Conservation (phyloP, 2,329 filamentous ascomycete species). For the Scedosporium boydii region DNA sequence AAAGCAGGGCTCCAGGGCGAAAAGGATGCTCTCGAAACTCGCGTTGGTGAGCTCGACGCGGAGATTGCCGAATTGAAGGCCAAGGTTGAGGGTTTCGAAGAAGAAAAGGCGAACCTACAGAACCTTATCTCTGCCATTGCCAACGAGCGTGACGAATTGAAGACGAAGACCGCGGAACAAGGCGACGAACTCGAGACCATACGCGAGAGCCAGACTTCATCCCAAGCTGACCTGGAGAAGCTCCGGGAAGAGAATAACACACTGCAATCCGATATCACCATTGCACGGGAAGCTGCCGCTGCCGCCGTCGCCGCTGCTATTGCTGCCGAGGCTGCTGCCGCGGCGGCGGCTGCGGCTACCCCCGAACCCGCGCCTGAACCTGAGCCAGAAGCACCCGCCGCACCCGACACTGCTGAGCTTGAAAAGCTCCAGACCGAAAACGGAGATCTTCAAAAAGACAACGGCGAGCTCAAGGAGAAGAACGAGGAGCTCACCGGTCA, state of each 20-base stretch:
- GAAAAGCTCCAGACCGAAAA: neutral
- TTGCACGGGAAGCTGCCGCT: neutral
- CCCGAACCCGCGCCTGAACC: neutral
- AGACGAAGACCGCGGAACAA: neutral
- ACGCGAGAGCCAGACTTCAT: neutral
- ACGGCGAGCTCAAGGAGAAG: slow-evolving; percentile 4
- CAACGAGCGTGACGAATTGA: slow-evolving; percentile 1
- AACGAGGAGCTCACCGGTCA: neutral
- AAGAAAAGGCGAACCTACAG: neutral
- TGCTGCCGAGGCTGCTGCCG: neutral
- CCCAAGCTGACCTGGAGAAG: neutral
- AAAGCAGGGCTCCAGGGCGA: neutral
- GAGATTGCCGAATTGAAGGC: neutral
- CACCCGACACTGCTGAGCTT: neutral
- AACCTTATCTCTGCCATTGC: neutral
- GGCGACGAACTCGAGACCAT: neutral
- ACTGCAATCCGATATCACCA: neutral
- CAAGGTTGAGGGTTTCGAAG: neutral
- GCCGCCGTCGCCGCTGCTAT: neutral
- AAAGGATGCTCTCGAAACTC: neutral
- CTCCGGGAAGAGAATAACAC: neutral
- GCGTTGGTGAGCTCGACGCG: slow-evolving; percentile 1
- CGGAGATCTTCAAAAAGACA: slow-evolving; percentile 1
- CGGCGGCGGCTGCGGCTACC: neutral
- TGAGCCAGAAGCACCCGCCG: neutral